These are phyloP conservation scores for Thelonectria discophora DNA, from an alignment of 2,329 filamentous ascomycete genomes.

Conservation along the genomic window DNA sequence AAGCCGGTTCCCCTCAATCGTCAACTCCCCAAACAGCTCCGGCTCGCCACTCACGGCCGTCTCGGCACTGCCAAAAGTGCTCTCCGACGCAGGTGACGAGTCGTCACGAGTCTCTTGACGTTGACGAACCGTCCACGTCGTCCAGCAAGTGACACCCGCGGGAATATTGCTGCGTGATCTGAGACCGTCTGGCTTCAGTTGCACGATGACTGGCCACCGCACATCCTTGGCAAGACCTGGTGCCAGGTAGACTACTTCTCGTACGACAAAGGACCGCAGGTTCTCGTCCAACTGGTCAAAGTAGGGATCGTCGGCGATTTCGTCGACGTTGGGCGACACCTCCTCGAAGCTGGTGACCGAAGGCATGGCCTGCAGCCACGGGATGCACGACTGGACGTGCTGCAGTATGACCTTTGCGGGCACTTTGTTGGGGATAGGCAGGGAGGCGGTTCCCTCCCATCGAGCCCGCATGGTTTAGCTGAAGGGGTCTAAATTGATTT, in stretches of 20 bases:
- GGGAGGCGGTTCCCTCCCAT: conserved; percentile 35
- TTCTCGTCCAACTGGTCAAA: conserved; percentile 7
- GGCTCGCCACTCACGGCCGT: not conserved
- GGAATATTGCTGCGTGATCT: not conserved
- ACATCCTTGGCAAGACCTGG: conserved; percentile 3
- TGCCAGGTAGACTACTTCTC: not conserved
- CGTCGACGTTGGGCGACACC: conserved; percentile 42
- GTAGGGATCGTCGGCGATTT: conserved; percentile 16
- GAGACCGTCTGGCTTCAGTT: not conserved
- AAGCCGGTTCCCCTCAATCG: conserved; percentile 3
- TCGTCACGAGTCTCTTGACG: not conserved
- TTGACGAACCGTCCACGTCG: conserved; percentile 5
- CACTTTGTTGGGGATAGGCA: conserved; percentile 50
- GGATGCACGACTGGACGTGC: conserved; percentile 49
- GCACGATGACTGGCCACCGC: not conserved
- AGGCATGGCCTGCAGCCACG: conserved; percentile 52
- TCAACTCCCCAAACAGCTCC: conserved; percentile 2
- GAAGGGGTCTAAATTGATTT: not conserved
- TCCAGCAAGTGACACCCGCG: not conserved
- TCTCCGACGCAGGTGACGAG: not conserved
- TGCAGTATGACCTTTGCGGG: conserved; percentile 47
- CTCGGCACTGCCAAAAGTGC: not conserved
- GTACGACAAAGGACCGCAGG: not conserved
- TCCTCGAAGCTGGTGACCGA: conserved; percentile 46
- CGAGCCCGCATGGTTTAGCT: conserved; percentile 6